phyloP scores from a whole-genome alignment of 73 alveolate species.

The Tetrahymena elliotti region DNA sequence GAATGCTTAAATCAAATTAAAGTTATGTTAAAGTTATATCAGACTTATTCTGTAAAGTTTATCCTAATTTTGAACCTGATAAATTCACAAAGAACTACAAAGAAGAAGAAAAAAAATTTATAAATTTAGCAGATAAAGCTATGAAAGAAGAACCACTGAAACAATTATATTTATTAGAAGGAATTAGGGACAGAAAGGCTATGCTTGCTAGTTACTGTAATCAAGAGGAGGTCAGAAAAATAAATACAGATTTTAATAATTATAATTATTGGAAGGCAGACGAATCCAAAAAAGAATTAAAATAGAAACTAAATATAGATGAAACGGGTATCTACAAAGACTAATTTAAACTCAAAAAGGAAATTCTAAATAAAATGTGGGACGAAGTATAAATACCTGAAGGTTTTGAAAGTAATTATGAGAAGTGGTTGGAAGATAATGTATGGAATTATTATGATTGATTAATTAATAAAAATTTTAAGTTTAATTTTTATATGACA shows the following conservation, averaged over 20 bases:
- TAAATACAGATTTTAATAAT: conserved; percentile 29
- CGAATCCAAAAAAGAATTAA: neutral
- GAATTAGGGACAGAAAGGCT: neutral
- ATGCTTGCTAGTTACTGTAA: neutral
- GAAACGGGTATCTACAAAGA: neutral
- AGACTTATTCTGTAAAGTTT: conserved; percentile 22
- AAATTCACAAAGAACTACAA: neutral
- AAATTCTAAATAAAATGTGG: conserved; percentile 5
- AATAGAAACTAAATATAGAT: neutral
- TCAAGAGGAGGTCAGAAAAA: conserved; percentile 2
- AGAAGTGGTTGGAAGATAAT: conserved; percentile 70
- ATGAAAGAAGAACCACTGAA: conserved; percentile 15
- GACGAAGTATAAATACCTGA: conserved; percentile 7
- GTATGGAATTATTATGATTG: conserved; percentile 76
- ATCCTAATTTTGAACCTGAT: neutral
- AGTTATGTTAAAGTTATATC: conserved; percentile 29
- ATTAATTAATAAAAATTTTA: neutral
- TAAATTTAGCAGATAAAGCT: conserved; percentile 17
- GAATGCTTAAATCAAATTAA: conserved; percentile 13
- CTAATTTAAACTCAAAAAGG: neutral
- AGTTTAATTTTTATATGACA: neutral
- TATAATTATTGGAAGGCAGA: conserved; percentile 32
- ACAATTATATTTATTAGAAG: neutral
- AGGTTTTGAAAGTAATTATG: conserved; percentile 50
- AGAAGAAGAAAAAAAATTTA: conserved; percentile 1